Evolutionary conservation across 495 filamentous ascomycete species (phyloP), one percentile per base, ranked within the genome.

Genomic region (Lasiosphaeriaceae sp.): DNA sequence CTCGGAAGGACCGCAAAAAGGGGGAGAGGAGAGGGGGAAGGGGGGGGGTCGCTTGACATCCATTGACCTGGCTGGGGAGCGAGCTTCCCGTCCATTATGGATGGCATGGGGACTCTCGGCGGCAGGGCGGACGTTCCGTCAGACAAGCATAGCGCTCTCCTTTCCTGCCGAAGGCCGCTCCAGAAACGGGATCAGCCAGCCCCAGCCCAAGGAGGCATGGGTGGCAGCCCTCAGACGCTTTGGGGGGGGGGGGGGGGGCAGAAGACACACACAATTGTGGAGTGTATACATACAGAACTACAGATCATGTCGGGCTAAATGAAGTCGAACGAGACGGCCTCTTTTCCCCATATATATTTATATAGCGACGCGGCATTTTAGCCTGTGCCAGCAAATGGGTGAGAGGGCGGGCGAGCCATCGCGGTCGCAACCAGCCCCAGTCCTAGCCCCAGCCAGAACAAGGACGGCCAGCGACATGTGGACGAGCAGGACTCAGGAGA

Each of bases 301-400:
- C 14, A 44, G 14, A 44, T 20, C 41, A 22, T 47, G 22, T 19
- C 45, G 29, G 52, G 52, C 22, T 56, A 56, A 56, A 56, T 41
- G 45, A 22, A 31, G 48, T 20, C 24, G 12, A 35, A 24, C 48
- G 19, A 35, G 48, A 35, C 43, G n/a, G 39, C 23, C 41, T 58
- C 26, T 31, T 31, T 9, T 9, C 26, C 26, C 26, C 26, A 31
- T 47, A 37, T 52, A 52, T 9, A 58, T 45, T 26, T 21, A 45
- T 39, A 47, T 35, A 52, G n/a, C 49, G 41, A 47, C 41, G 37
- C 21, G n/a, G 39, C 49, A 37, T 21, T 58, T 58, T 58, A 58
- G 56, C 56, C 56, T 58, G 56, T 58, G 53, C 17, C 44, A 11
- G 17, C 11, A 26, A 19, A 47, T 26, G 45, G 45, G 45, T 5